These are phyloP conservation scores for Penicillium malachiteum DNA, from an alignment of 495 filamentous ascomycete species.

Conservation along the genomic window DNA sequence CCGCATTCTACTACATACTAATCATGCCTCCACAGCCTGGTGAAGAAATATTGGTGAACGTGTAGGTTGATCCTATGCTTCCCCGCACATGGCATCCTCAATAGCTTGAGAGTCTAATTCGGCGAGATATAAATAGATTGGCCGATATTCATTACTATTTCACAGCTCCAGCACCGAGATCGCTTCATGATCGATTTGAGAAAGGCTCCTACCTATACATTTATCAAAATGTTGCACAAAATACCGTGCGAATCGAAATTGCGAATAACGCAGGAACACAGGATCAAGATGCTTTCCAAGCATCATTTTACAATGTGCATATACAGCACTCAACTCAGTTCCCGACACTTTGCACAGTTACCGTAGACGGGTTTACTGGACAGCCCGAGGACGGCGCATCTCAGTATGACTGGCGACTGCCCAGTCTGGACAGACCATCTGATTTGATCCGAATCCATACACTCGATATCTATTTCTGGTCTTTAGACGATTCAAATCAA, in stretches of 20 bases:
- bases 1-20: constrained; percentile 3
- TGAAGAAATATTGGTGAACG: constrained; percentile 74
- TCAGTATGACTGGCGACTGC: constrained; percentile 73
- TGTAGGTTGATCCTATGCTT: constrained; percentile 56
- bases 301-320: constrained; percentile 63
- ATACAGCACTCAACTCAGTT: constrained; percentile 77
- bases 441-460: constrained; percentile 77
- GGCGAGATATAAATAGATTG: constrained; percentile 54
- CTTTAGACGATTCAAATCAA: constrained; percentile 65
- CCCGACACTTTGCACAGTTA: constrained; percentile 70
- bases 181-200: constrained; percentile 82
- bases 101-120: constrained; percentile 1
- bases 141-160: constrained; percentile 92
- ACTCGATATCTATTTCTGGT: constrained; percentile 90
- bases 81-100: constrained; percentile 13
- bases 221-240: constrained; percentile 68
- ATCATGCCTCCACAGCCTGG: constrained; percentile 74
- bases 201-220: constrained; percentile 87
- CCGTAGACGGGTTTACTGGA: constrained; percentile 57
- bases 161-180: constrained; percentile 64
- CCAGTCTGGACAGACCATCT: constrained; percentile 65
- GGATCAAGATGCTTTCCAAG: constrained; percentile 88
- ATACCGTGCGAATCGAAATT: constrained; percentile 73
- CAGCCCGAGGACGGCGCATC: constrained; percentile 19
- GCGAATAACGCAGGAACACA: constrained; percentile 83